A percentile compares a stretch with the other conserved stretches of the same genome.
Conservation (phyloP, 192 early-diverging fungal species). For the Paraglomus occultum region DNA sequence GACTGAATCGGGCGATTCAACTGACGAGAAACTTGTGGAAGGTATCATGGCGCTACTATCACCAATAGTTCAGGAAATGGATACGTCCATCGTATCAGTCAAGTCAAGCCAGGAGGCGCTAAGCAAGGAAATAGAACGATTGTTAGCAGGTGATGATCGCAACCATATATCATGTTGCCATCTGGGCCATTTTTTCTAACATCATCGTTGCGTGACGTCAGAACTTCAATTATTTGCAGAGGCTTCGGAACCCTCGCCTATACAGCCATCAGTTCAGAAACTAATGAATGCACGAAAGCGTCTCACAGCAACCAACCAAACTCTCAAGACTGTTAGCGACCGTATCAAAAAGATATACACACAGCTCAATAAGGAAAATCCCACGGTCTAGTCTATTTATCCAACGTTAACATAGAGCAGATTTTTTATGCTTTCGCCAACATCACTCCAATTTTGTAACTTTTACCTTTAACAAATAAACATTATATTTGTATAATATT, state of each 20-base stretch:
- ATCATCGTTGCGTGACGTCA: constrained; percentile 23
- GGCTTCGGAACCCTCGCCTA: constrained; percentile 46
- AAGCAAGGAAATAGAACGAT: constrained; percentile 55
- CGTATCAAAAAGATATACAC: constrained; percentile 45
- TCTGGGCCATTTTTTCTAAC: background rate
- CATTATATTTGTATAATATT: no score
- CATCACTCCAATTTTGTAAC: no score
- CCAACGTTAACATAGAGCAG: no score
- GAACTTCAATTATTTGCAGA: constrained; percentile 53
- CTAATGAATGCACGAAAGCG: constrained; percentile 45
- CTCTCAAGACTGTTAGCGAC: constrained; percentile 44
- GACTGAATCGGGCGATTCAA: no score
- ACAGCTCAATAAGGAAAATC: constrained; percentile 31
- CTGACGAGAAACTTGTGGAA: constrained; percentile 32
- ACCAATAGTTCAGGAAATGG: constrained; percentile 52
- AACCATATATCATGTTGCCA: background rate
- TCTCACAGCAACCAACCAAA: constrained; percentile 45
- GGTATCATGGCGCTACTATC: constrained; percentile 45
- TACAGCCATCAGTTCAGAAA: constrained; percentile 51
- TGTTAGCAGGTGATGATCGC: constrained; percentile 46
- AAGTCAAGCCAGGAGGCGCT: constrained; percentile 54
- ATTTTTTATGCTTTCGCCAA: no score
- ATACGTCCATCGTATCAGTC: constrained; percentile 47
- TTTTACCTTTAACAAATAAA: no score
- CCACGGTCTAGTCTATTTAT: no score